Base-by-base conservation (phyloP, 2,329 filamentous ascomycete species). In the Helicocarpus griseus region DNA sequence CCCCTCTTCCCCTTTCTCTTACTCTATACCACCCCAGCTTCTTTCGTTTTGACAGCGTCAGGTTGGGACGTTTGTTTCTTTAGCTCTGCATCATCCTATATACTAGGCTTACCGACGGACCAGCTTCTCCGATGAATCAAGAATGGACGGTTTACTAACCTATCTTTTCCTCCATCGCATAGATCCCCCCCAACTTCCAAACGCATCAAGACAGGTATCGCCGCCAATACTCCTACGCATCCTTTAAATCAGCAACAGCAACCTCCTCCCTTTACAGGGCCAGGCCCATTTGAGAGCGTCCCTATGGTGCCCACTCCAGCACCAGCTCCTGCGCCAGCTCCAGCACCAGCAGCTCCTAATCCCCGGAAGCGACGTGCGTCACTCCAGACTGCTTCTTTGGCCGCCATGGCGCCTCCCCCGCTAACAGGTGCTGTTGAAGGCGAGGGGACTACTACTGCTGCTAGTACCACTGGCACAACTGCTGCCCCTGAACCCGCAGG, bases 401-500 rank as follows among this genome's bases (percentile, higher is more conserved):
- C 65, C 58, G 58, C 70, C 61, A 69, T 71, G 62, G 57, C 63
- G 40, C 57, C 68, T 21, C 60, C 64, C 38, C 57, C 65, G 45
- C 55, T 61, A 51, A 60, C 65, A 46, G 57, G 60, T 45, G 54
- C 61, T 38, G 46, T 54, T 33, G 59, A 59, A 48, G 63, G 63
- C n/a, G 61, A 69, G 54, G 54, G 60, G 53, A 60, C 65, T 43
- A 57, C 63, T 5, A 51, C 61, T 8, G 21, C 41, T 31, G 26
- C 41, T 44, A 44, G 41, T 31, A 6, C 26, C 24, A 53, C 63
- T 17, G 67, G 68, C 54, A 52, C 62, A 7, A 58, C 64, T 2
- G 57, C 68, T 60, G 77, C 76, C 26, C 80, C 81, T 1, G 81
- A 82, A 5, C 76, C 80, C 35, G 14, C 35, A 2, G 54, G 50